A percentile compares a stretch with the other conserved stretches of the same genome.
These are phyloP conservation scores for Cladobotryum protrusum DNA, from an alignment of 2,329 filamentous ascomycete species.

Conservation along the genomic window DNA sequence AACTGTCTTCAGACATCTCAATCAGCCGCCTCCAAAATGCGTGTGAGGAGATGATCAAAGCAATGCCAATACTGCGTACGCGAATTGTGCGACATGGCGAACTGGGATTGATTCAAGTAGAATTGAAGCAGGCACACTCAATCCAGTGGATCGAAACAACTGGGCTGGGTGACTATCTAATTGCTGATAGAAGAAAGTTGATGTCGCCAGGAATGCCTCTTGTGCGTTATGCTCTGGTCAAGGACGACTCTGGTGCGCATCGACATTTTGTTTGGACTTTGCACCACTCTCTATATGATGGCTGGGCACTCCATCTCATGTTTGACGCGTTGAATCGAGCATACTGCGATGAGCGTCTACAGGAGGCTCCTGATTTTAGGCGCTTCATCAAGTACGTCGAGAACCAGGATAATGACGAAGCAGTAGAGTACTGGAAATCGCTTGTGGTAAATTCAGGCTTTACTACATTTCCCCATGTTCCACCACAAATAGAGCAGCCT, in stretches of 20 bases:
- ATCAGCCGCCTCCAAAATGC: too few relatives aligned
- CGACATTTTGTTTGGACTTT: constrained; percentile 3
- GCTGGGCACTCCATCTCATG: constrained; percentile 1
- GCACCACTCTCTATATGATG: constrained; percentile 3
- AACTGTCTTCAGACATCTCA: not conserved
- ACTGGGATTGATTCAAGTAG: too few relatives aligned
- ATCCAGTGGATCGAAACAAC: too few relatives aligned
- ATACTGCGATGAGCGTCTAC: not conserved
- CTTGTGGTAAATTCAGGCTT: not conserved
- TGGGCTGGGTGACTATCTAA: too few relatives aligned
- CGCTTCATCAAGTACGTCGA: not conserved
- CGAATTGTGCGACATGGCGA: too few relatives aligned
- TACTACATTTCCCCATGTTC: not conserved
- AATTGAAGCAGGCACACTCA: too few relatives aligned
- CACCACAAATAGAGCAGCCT: not conserved
- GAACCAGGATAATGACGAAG: not conserved
- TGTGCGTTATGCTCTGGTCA: constrained; percentile 5
- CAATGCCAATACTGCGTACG: too few relatives aligned
- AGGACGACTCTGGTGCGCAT: not conserved
- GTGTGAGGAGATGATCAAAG: too few relatives aligned
- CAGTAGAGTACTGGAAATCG: not conserved
- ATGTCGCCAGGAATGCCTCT: constrained; percentile 3
- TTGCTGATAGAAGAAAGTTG: not conserved
- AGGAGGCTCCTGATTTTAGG: not conserved
- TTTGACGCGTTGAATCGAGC: not conserved